Conservation (phyloP, 495 filamentous ascomycete genomes). For the Penicillium steckii region DNA sequence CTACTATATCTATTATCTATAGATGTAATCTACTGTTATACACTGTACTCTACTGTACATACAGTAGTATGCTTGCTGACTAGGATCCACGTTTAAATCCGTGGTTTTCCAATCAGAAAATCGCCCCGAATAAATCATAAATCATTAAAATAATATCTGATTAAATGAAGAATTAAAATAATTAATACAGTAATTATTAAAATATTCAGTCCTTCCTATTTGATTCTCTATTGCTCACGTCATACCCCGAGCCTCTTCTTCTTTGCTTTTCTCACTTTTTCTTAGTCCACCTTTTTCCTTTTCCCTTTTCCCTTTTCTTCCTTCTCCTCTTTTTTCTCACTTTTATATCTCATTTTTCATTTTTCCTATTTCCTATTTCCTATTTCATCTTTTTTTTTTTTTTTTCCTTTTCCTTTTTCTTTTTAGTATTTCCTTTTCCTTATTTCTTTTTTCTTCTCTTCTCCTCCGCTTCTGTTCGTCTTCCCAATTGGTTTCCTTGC, state of each 20-base stretch:
- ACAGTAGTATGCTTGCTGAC: no score
- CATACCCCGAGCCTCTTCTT: constrained; percentile 34
- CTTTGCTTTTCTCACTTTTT: constrained; percentile 13
- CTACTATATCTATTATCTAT: no score
- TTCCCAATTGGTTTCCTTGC: constrained; percentile 30
- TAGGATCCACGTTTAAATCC: no score
- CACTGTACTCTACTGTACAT: no score
- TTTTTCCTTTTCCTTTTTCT: constrained; percentile 6
- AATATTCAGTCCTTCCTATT: no score
- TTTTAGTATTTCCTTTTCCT: constrained; percentile 2
- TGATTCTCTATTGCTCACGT: no score
- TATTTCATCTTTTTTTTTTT: constrained; percentile 18
- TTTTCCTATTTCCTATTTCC: constrained; percentile 20
- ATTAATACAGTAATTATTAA: no score
- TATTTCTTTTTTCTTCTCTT: constrained; percentile 2
- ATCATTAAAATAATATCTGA: no score
- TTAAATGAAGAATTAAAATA: no score
- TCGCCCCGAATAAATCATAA: no score
- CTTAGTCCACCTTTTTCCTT: constrained; percentile 14
- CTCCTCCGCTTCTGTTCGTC: constrained; percentile 14
- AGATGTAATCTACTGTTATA: no score
- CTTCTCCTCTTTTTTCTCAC: constrained; percentile 8
- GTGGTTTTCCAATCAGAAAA: constrained; percentile 31
- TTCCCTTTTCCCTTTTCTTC: constrained; percentile 14
- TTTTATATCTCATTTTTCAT: constrained; percentile 6